Percentiles rank a stretch among this genome's conserved stretches.
Evolutionary conservation across 192 early-diverging fungal species (phyloP).

Genomic region (Geranomyces michiganensis): DNA sequence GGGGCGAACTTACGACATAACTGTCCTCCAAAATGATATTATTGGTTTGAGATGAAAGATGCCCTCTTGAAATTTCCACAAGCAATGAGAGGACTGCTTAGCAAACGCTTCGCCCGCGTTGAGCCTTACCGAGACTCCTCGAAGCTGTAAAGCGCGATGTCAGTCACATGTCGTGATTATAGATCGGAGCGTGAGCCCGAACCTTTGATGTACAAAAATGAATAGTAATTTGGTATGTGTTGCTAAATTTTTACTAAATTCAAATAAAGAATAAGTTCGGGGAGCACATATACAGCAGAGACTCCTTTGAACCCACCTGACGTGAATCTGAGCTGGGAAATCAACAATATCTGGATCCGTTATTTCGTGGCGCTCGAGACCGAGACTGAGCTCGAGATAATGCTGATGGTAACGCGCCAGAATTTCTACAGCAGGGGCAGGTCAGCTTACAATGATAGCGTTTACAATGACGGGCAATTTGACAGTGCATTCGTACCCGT

Average conservation of each 20-base stretch:
- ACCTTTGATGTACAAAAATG: conserved; percentile 30
- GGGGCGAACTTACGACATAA: background rate
- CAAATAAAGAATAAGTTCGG: background rate
- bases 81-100: background rate
- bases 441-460: no score
- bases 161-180: no score
- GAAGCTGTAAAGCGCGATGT: background rate
- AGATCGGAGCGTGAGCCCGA: no score
- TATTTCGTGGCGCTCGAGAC: background rate
- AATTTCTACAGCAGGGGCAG: background rate
- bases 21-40: background rate
- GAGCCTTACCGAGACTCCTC: conserved; percentile 1
- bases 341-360: background rate
- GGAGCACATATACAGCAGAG: no score
- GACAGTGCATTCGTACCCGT: background rate
- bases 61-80: background rate
- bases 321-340: conserved; percentile 18
- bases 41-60: background rate
- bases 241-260: conserved; percentile 8
- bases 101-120: background rate
- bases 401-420: background rate
- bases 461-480: background rate
- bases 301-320: background rate
- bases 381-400: background rate
- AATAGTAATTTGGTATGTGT: conserved; percentile 18